Conservation (phyloP, 179 eudicot genomes). For the Beta lomatogona region DNA sequence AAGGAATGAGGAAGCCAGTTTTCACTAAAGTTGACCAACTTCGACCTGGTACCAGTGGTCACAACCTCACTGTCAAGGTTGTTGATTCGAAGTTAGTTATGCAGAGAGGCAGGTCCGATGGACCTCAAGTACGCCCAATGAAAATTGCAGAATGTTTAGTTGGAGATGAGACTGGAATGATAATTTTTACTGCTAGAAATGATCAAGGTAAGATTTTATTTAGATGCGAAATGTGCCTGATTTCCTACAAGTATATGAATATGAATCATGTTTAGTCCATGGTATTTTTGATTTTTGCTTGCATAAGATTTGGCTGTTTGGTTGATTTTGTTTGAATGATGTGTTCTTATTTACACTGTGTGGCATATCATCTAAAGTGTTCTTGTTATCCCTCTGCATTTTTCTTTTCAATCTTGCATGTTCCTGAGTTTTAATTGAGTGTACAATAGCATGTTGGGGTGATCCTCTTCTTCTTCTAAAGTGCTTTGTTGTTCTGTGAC, state of each 20-base stretch:
- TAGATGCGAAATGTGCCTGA: background rate
- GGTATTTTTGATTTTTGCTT: background rate
- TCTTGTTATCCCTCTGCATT: background rate
- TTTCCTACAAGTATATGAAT: background rate
- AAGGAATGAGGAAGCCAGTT: conserved; percentile 52
- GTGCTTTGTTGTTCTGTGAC: background rate
- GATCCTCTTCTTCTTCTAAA: background rate
- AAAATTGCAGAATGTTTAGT: conserved; percentile 69
- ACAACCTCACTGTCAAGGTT: conserved; percentile 71
- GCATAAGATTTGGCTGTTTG: background rate
- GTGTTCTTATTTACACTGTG: background rate
- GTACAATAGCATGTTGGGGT: background rate
- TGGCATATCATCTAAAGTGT: background rate
- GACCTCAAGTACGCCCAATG: conserved; percentile 52
- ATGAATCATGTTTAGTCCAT: background rate
- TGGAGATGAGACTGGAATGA: conserved; percentile 67
- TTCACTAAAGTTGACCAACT: conserved; percentile 71
- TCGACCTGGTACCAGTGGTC: conserved; percentile 71
- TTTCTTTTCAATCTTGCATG: background rate
- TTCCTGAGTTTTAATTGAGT: background rate
- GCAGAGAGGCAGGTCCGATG: conserved; percentile 67
- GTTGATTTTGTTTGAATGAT: conserved; percentile 4
- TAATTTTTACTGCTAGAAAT: conserved; percentile 60
- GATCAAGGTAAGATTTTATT: conserved; percentile 44
- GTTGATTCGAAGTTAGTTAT: conserved; percentile 62